Percentiles rank a stretch among this genome's conserved stretches.
Evolutionary conservation across 768 basidiomycete species (phyloP).

Genomic region (Hysterangium stoloniferum): DNA sequence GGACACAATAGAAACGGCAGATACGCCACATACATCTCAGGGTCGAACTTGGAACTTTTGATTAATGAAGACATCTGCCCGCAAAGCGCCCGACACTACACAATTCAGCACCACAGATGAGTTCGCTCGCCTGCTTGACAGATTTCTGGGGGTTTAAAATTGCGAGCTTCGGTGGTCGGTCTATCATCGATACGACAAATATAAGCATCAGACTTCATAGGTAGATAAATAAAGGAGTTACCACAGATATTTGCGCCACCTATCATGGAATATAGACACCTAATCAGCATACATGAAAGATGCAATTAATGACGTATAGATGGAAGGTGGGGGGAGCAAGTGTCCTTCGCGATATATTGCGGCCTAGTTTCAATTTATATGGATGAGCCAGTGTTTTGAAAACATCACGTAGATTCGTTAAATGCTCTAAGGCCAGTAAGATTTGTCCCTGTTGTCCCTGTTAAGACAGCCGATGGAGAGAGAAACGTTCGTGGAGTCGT

Average conservation of each 20-base stretch:
- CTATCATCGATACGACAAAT: too few relatives aligned
- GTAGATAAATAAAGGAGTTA: too few relatives aligned
- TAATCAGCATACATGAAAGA: too few relatives aligned
- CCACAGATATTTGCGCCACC: too few relatives aligned
- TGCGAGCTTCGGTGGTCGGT: conserved; percentile 7
- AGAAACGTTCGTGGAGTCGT: conserved; percentile 9
- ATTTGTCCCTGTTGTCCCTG: neutral
- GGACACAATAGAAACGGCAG: conserved; percentile 1
- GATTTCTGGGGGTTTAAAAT: neutral
- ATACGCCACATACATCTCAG: too few relatives aligned
- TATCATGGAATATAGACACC: too few relatives aligned
- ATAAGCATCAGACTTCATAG: too few relatives aligned
- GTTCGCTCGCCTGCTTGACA: conserved; percentile 4
- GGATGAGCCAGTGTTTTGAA: neutral
- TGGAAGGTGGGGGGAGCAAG: neutral
- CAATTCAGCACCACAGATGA: neutral
- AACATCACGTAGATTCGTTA: conserved; percentile 5
- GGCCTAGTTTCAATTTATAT: neutral
- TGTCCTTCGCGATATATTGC: conserved; percentile 7
- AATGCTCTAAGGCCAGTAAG: conserved; percentile 5
- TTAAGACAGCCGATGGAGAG: neutral
- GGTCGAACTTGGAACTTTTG: neutral
- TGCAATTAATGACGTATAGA: too few relatives aligned
- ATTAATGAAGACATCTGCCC: conserved; percentile 1
- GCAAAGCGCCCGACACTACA: neutral